phyloP scores from a whole-genome alignment of 441 rosid species.

The Raphanus hybrid region DNA sequence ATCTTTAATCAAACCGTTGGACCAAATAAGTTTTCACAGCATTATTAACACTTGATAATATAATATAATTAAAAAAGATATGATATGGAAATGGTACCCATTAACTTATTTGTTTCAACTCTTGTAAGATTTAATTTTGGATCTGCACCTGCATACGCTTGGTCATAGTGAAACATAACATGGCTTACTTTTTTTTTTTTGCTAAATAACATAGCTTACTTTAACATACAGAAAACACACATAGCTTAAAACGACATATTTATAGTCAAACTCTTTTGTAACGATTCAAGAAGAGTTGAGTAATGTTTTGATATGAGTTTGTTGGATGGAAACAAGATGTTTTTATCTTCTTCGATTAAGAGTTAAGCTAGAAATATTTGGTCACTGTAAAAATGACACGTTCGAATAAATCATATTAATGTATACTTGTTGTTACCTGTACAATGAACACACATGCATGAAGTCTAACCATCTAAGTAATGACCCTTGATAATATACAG shows the following conservation, averaged over 20 bases:
- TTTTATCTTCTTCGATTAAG: not conserved
- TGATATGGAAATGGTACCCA: not conserved
- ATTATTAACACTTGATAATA: too few species aligned
- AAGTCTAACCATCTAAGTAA: not conserved
- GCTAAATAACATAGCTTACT: not conserved
- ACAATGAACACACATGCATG: not conserved
- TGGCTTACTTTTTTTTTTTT: not conserved
- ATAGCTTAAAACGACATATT: not conserved
- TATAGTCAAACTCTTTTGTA: not conserved
- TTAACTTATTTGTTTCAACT: not conserved
- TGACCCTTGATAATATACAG: not conserved
- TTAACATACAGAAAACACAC: not conserved
- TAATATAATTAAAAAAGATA: too few species aligned
- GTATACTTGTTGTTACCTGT: not conserved
- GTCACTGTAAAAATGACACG: not conserved
- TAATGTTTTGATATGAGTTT: not conserved
- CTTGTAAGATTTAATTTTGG: not conserved
- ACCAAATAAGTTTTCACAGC: too few species aligned
- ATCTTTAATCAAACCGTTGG: too few species aligned
- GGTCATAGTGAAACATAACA: conserved; percentile 2
- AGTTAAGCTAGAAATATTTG: not conserved
- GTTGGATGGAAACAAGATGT: not conserved
- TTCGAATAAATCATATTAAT: not conserved
- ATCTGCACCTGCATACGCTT: not conserved
- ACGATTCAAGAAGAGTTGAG: not conserved